Conservation (phyloP, 495 filamentous ascomycete genomes). For the Parathielavia appendiculata region DNA sequence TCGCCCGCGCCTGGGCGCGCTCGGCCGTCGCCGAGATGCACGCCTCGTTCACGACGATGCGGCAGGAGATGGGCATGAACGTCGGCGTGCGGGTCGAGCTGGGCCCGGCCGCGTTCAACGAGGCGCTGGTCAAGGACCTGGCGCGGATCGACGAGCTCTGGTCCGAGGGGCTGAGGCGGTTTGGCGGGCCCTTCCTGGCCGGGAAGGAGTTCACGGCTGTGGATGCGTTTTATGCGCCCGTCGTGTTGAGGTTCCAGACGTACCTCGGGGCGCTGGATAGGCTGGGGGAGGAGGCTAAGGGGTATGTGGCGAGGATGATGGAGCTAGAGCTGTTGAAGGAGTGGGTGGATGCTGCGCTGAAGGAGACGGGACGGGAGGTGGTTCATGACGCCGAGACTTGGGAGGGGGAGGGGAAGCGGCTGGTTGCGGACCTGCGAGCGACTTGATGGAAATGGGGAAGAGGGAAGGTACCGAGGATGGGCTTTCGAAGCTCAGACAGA, state of each 20-base stretch:
- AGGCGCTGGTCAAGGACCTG: constrained; percentile 30
- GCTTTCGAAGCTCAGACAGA: too few relatives aligned
- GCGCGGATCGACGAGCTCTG: constrained; percentile 35
- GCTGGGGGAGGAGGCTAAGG: constrained; percentile 17
- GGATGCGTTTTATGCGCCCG: constrained; percentile 43
- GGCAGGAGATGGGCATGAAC: constrained; percentile 44
- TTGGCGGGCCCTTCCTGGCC: constrained; percentile 40
- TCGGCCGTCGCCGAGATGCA: constrained; percentile 53
- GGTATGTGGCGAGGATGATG: constrained; percentile 24
- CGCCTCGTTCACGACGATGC: constrained; percentile 44
- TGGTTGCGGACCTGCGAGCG: constrained; percentile 18
- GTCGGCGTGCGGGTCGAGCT: constrained; percentile 38
- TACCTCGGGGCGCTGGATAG: constrained; percentile 23
- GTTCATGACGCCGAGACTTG: constrained; percentile 13
- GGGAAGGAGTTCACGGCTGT: constrained; percentile 36
- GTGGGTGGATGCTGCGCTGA: constrained; percentile 21
- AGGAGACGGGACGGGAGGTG: constrained; percentile 14
- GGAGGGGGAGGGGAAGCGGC: constrained; percentile 15
- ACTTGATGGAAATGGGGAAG: background rate
- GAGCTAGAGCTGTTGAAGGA: constrained; percentile 23
- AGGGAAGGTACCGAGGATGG: background rate
- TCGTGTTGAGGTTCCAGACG: constrained; percentile 31
- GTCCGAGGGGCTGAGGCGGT: constrained; percentile 32
- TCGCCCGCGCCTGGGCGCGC: constrained; percentile 47
- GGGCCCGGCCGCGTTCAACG: constrained; percentile 16